Percentiles rank a stretch among this genome's conserved stretches.
Conservation (phyloP, 257 asterid genomes). For the Misopates orontium region DNA sequence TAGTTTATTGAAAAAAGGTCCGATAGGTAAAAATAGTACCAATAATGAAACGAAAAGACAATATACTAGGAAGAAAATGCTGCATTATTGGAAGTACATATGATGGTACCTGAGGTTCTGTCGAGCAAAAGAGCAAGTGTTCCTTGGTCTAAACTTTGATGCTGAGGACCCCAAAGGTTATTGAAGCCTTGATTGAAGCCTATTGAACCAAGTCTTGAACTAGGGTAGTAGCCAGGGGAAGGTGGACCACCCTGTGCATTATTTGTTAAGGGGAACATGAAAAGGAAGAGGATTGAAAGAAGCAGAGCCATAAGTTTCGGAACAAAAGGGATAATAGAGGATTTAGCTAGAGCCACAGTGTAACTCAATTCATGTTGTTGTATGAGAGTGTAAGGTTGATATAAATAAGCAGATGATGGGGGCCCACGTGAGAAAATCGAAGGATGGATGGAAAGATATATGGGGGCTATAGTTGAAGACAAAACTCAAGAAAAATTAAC, state of each 20-base stretch:
- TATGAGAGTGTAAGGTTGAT: constrained; percentile 18
- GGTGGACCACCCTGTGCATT: constrained; percentile 72
- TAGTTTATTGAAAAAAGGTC: no score
- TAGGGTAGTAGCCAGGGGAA: constrained; percentile 81
- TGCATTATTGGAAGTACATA: no score
- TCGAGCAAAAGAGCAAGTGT: constrained; percentile 78
- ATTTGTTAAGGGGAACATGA: constrained; percentile 40
- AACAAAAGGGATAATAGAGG: neutral
- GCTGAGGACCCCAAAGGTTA: constrained; percentile 87
- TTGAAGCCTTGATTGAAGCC: constrained; percentile 59
- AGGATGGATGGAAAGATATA: constrained; percentile 32
- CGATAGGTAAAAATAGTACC: no score
- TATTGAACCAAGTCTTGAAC: constrained; percentile 47
- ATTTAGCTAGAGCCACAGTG: neutral
- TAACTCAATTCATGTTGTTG: neutral
- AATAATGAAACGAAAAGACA: no score
- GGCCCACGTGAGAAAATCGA: constrained; percentile 37
- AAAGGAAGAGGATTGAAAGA: constrained; percentile 34
- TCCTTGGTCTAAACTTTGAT: constrained; percentile 63
- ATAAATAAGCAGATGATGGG: constrained; percentile 50
- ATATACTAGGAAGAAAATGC: no score
- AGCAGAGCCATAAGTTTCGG: constrained; percentile 43
- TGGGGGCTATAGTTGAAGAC: constrained; percentile 41
- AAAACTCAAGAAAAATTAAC: constrained; percentile 9
- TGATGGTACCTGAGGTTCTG: constrained; percentile 44